phyloP scores from a whole-genome alignment of 352 stramenopile species.

The Phytophthora cactorum region DNA sequence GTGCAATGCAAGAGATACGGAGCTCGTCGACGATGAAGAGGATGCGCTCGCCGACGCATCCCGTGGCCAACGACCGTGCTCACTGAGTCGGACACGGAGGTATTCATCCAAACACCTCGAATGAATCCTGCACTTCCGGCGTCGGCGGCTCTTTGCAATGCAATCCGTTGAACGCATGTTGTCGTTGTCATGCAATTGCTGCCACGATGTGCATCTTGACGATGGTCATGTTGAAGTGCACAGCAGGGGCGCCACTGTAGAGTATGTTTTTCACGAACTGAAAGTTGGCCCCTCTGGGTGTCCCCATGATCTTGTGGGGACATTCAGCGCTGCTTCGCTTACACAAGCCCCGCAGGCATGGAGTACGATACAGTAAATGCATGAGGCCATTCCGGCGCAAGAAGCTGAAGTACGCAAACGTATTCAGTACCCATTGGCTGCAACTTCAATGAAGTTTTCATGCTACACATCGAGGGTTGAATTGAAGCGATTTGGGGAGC shows the following conservation, averaged over 20 bases:
- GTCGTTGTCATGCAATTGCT: too few species aligned
- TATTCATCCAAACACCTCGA: conserved; percentile 21
- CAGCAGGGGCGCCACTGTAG: conserved; percentile 6
- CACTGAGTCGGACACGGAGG: conserved; percentile 17
- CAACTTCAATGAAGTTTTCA: neutral
- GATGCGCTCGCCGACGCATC: conserved; percentile 15
- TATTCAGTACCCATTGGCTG: neutral
- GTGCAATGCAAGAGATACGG: conserved; percentile 18
- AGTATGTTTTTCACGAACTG: too few species aligned
- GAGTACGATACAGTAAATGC: too few species aligned
- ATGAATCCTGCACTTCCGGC: conserved; percentile 13
- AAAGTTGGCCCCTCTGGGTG: neutral
- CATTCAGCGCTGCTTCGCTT: neutral
- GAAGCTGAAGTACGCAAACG: neutral
- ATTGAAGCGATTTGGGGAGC: neutral
- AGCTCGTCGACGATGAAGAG: conserved; percentile 8
- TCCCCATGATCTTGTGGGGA: neutral
- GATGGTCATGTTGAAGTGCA: conserved; percentile 29
- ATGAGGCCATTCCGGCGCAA: neutral
- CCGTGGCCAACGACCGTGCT: neutral
- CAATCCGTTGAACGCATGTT: neutral
- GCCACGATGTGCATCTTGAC: conserved; percentile 6
- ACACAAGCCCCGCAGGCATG: neutral
- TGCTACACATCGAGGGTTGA: neutral
- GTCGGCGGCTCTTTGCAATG: conserved; percentile 3